These are phyloP conservation scores for Cladosporium sp. DNA, from an alignment of 2,329 filamentous ascomycete genomes.

Conservation along the genomic window DNA sequence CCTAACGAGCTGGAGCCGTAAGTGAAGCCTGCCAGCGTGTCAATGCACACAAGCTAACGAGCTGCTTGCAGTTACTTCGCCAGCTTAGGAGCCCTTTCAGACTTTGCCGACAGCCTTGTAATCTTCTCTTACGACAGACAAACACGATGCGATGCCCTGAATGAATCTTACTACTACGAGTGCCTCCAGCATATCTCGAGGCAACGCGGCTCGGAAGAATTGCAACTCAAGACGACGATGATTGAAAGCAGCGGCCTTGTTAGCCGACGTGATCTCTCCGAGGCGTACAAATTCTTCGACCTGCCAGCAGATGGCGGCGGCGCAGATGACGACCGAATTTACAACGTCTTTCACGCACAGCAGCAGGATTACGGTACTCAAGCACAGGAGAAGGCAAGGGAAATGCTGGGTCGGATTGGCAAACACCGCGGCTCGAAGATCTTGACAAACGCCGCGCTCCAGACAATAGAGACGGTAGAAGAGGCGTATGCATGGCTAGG, in stretches of 20 bases:
- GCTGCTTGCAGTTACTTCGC: slow-evolving; percentile 40
- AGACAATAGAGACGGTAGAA: slow-evolving; percentile 57
- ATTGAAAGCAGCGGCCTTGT: slow-evolving; percentile 57
- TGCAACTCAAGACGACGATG: slow-evolving; percentile 55
- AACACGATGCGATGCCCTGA: slow-evolving; percentile 49
- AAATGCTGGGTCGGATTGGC: slow-evolving; percentile 58
- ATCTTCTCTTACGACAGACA: slow-evolving; percentile 61
- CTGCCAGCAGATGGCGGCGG: slow-evolving; percentile 43
- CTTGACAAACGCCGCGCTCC: slow-evolving; percentile 55
- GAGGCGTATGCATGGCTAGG: slow-evolving; percentile 62
- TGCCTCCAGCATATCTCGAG: slow-evolving; percentile 58
- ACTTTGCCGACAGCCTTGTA: slow-evolving; percentile 60
- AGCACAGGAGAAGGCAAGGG: slow-evolving; percentile 54
- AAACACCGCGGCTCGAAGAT: slow-evolving; percentile 52
- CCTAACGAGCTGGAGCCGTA: neutral
- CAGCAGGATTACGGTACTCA: slow-evolving; percentile 51
- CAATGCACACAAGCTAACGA: slow-evolving; percentile 15
- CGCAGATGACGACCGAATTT: slow-evolving; percentile 57
- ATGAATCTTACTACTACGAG: slow-evolving; percentile 59
- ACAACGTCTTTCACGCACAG: slow-evolving; percentile 57
- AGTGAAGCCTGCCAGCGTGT: neutral
- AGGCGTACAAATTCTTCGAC: slow-evolving; percentile 58
- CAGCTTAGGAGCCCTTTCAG: slow-evolving; percentile 57
- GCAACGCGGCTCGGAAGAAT: slow-evolving; percentile 51
- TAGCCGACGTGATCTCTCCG: slow-evolving; percentile 52